Evolutionary conservation across 2,329 filamentous ascomycete species (phyloP).

Genomic region (Cercospora sp.): DNA sequence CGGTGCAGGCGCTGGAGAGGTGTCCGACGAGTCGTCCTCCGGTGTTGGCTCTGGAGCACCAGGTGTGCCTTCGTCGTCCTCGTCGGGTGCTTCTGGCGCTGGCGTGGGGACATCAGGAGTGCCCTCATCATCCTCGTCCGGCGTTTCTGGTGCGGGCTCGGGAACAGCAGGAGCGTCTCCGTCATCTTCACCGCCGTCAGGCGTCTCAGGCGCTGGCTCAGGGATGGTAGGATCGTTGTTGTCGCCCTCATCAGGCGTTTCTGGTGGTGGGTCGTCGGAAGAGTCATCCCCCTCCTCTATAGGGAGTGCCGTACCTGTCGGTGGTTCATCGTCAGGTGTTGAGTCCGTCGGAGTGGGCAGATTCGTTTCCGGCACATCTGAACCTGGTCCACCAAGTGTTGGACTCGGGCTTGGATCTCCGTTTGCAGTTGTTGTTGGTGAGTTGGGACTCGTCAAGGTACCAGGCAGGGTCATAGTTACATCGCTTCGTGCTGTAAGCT

Average conservation of each 20-base stretch:
- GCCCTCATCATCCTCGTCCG: neutral
- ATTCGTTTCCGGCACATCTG: neutral
- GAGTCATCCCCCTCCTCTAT: neutral
- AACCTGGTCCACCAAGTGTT: neutral
- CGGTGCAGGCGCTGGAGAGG: neutral
- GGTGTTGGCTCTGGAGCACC: neutral
- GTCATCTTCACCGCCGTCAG: neutral
- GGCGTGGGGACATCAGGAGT: neutral
- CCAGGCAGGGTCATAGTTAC: conserved; percentile 6
- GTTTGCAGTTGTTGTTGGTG: neutral
- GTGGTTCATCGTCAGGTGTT: neutral
- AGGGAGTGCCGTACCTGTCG: neutral
- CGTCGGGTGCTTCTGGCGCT: neutral
- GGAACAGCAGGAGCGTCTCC: neutral
- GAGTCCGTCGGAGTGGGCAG: neutral
- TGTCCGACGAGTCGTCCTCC: neutral
- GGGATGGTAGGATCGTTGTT: neutral
- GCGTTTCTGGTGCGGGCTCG: neutral
- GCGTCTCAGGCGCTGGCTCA: neutral
- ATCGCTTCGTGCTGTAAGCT: conserved; percentile 3
- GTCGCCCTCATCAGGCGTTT: neutral
- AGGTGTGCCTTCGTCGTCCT: neutral
- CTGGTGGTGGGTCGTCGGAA: neutral
- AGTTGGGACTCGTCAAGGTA: neutral
- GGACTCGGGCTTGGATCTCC: conserved; percentile 2